Base-by-base conservation (phyloP, 495 filamentous ascomycete species). In the Aspergillus ostianus region DNA sequence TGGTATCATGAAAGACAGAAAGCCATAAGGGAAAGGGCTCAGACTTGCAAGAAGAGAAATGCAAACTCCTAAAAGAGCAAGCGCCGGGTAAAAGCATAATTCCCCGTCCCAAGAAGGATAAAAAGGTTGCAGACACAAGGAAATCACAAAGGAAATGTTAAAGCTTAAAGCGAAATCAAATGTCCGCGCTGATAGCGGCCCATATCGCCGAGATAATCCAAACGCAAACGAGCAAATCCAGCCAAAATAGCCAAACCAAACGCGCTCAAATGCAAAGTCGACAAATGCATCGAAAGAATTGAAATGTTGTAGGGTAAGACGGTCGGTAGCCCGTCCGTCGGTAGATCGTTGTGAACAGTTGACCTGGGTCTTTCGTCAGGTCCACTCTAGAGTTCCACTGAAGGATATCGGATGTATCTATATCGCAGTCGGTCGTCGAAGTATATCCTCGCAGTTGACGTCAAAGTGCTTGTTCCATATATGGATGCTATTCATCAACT, bases 381-480 rank as follows among this genome's bases (percentile, higher is more conserved):
- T 55, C 13, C 49, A 41, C 49, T 51, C 49, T 47, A 41, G 17
- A 50, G 48, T 55, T 56, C 36, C 36, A 56, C 59, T 64, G 60
- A 49, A 61, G 27, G 54, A 57, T 47, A 21, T 58, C 30, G 52
- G 47, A 47, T 54, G 57, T 71, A 73, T 59, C 50, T 52, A 52
- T 18, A 23, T 20, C 0, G 62, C 59, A 18, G 64, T 65, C 52
- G 74, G 68, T 20, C 70, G 80, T 67, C 84, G 84, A 55, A 98
- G 78, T 57, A 97, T 94, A 9, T 91, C 89, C 67, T 97, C 93
- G 78, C 92, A 97, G 81, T 97, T 97, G 70, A 90, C 90, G 69
- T 97, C 93, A 70, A 97, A 98, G 20, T 94, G 87, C 77, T 96
- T 86, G 69, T 90, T 91, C 93, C 94, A 98, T 12, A 93, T 81